Evolutionary conservation across 225 moss, liverwort and hornwort genomes (phyloP), one percentile per base, ranked within the genome.

Genomic region (Sphagnum tenellum): DNA sequence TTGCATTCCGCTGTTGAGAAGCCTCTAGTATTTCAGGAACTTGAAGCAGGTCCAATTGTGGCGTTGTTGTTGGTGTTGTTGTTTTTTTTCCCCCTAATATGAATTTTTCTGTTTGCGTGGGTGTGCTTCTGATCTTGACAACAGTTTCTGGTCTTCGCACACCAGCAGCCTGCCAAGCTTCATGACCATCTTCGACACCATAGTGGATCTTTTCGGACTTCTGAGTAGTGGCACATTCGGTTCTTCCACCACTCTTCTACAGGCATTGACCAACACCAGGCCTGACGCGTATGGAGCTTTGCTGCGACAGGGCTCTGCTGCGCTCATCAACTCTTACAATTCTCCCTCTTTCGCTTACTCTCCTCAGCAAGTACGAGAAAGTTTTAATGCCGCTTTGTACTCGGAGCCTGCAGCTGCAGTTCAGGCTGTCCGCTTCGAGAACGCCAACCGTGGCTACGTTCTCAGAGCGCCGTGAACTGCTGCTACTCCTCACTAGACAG

Each of bases 261-360:
- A 84, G 11, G 87, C 78, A 29, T 53, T 88, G 59, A 75, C 79
- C 45, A 66, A 59, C 57, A 69, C 65, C 62, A 61, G 72, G 3
- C 69, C 74, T 3, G 87, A 88, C 14, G 79, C 78, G 1, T 88
- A 81, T 61, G 81, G 84, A 9, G 46, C 66, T 7, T 59, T 88
- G 67, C 72, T 81, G 52, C 81, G 81, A 10, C 84, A 88, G 29
- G 79, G 84, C 46, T 76, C 79, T 9, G 87, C 84, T 50, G 78
- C 87, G 3, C 11, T 88, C 50, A 50, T 88, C 49, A 88, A 88
- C 67, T 81, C 87, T 0, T 76, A 81, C 53, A 54, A 67, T 1
- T 12, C n/a, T 55, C 68, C 64, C 10, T 12, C 10, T 12, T 88
- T 63, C 12, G 63, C 81, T 47, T 79, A 74, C 77, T 64, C 68